Evolutionary conservation across 2,329 filamentous ascomycete genomes (phyloP), one percentile per base, ranked within the genome.

Genomic region (Fusarium papillatum): DNA sequence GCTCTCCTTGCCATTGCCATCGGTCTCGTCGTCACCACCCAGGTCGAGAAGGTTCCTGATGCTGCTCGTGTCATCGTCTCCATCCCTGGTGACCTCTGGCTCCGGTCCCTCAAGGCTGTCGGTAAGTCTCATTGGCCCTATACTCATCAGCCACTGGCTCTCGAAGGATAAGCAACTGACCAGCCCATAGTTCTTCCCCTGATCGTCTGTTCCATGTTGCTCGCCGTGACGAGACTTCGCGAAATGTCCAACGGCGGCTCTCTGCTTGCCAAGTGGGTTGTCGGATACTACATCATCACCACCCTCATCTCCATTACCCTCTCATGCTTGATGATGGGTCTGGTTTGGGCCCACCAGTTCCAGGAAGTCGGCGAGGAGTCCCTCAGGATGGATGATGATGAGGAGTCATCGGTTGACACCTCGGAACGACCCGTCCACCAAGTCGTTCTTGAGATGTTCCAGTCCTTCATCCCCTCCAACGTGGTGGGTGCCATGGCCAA

Each of bases 141-240:
- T 13, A 48, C 24, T 11, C 34, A 22, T 16, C 5, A 36, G 29
- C 14, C 60, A 14, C 13, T 17, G 8, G 31, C 26, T 39, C 31
- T 46, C 19, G n/a, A 34, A 36, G 53, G n/a, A 22, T 5, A 14
- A 2, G 14, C 17, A 3, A 22, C 71, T 78, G 8, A 75, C 66
- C 22, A 41, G 7, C 36, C 26, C 19, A 19, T 7, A 88, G 88
- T 90, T 1, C 82, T 90, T 2, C 88, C 88, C 3, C 80, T 90
- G 66, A 90, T 90, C 50, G 82, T 89, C 31, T 86, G 84, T 10
- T 87, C 88, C 29, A 89, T 90, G 83, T 86, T 90, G 59, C 82
- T 89, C 22, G 86, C 88, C 7, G 82, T 90, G 8, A 86, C 87
- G 59, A 83, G 84, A n/a, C 82, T 90, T 10, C 84, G 86, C 22